These are phyloP conservation scores for Echium plantagineum DNA, from an alignment of 257 asterid genomes.

Conservation along the genomic window DNA sequence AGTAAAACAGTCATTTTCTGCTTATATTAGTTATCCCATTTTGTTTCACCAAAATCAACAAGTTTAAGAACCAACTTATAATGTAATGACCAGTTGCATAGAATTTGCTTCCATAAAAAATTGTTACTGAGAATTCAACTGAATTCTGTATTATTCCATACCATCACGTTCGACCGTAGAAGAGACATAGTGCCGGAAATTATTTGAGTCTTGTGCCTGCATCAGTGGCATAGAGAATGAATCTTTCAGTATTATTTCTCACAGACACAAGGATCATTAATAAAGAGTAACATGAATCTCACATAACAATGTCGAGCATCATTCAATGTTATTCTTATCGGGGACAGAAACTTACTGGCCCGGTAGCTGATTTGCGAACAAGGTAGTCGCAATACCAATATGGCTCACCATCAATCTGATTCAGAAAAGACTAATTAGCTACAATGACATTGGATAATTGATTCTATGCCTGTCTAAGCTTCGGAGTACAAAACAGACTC, in stretches of 20 bases:
- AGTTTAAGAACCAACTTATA: background rate
- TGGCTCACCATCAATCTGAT: slow-evolving; percentile 73
- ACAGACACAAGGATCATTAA: background rate
- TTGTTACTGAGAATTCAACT: background rate
- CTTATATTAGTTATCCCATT: background rate
- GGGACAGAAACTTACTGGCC: slow-evolving; percentile 40
- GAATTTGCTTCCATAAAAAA: no score
- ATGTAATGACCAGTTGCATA: no score
- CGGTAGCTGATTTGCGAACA: slow-evolving; percentile 85
- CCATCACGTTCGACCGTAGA: slow-evolving; percentile 92
- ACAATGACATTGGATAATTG: slow-evolving; percentile 2
- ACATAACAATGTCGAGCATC: slow-evolving; percentile 6
- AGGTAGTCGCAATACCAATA: slow-evolving; percentile 93
- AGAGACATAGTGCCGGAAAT: slow-evolving; percentile 72
- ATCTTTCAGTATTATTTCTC: no score
- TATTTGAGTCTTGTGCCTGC: slow-evolving; percentile 70
- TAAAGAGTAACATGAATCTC: background rate
- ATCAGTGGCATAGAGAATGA: slow-evolving; percentile 14
- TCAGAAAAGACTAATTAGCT: slow-evolving; percentile 5
- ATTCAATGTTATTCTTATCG: slow-evolving; percentile 3
- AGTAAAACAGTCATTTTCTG: no score
- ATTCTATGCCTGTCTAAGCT: background rate
- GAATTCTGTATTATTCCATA: slow-evolving; percentile 17
- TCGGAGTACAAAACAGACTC: slow-evolving; percentile 22
- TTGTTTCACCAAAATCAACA: background rate